phyloP scores from a whole-genome alignment of 805 yeast species.

The Pichia occidentalis region DNA sequence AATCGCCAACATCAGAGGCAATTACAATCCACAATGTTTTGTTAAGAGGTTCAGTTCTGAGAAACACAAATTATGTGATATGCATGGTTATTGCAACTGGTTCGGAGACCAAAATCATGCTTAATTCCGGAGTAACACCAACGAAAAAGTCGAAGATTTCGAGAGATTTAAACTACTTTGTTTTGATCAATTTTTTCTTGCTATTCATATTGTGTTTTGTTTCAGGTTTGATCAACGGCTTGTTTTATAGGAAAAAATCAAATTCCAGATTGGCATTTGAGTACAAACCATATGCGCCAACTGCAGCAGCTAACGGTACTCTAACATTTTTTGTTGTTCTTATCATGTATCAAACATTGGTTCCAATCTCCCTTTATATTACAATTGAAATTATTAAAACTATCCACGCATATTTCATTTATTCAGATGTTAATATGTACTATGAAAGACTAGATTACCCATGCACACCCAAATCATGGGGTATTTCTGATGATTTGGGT shows the following conservation, averaged over 20 bases:
- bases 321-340: conserved; percentile 66
- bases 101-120: conserved; percentile 65
- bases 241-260: conserved; percentile 39
- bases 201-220: conserved; percentile 61
- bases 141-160: conserved; percentile 62
- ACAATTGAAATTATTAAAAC: conserved; percentile 77
- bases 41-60: conserved; percentile 63
- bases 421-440: conserved; percentile 63
- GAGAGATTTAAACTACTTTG: conserved; percentile 60
- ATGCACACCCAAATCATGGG: conserved; percentile 78
- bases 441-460: conserved; percentile 65
- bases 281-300: conserved; percentile 50
- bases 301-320: conserved; percentile 59
- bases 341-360: conserved; percentile 68
- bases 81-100: conserved; percentile 77
- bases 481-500: conserved; percentile 76
- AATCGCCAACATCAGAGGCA: conserved; percentile 41
- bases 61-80: conserved; percentile 73
- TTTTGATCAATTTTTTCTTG: conserved; percentile 52
- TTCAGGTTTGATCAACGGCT: conserved; percentile 65
- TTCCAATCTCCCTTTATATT: conserved; percentile 74
- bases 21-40: conserved; percentile 55
- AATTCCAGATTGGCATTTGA: conserved; percentile 54
- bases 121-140: conserved; percentile 75
- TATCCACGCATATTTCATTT: conserved; percentile 68